Evolutionary conservation across 2,329 filamentous ascomycete genomes (phyloP).

Genomic region (Fusarium sp.): DNA sequence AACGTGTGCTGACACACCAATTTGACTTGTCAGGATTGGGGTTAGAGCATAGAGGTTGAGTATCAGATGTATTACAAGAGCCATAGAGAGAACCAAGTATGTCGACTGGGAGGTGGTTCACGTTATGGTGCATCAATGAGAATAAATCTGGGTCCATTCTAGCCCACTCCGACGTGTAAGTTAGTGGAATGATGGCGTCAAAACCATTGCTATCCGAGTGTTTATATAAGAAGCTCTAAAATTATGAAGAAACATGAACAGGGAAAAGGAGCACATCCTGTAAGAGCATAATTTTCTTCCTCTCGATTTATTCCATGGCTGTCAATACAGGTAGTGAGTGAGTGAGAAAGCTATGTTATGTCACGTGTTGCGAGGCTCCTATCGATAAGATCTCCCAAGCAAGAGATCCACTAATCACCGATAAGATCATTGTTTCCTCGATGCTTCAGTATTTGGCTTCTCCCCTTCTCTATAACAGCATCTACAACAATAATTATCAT

Average conservation of each 20-base stretch:
- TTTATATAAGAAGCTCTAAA: not conserved
- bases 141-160: not conserved
- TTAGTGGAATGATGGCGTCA: constrained; percentile 15
- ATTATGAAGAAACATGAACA: not conserved
- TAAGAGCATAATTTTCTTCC: not conserved
- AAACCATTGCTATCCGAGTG: not conserved
- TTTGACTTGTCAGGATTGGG: too few relatives aligned
- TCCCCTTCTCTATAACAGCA: constrained; percentile 1
- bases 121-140: too few relatives aligned
- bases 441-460: constrained; percentile 6
- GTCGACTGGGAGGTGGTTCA: too few relatives aligned
- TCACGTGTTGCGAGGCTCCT: constrained; percentile 4
- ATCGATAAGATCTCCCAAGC: constrained; percentile 26
- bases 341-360: not conserved
- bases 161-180: not conserved
- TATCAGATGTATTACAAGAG: too few relatives aligned
- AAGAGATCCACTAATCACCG: constrained; percentile 29
- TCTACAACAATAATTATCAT: constrained; percentile 52
- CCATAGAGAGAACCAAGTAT: too few relatives aligned
- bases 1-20: too few relatives aligned
- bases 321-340: not conserved
- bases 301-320: not conserved
- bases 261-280: not conserved
- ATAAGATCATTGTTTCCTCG: constrained; percentile 32
- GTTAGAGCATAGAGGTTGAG: too few relatives aligned